These are phyloP conservation scores for Neurospora sp. DNA, from an alignment of 495 filamentous ascomycete species.

Conservation along the genomic window DNA sequence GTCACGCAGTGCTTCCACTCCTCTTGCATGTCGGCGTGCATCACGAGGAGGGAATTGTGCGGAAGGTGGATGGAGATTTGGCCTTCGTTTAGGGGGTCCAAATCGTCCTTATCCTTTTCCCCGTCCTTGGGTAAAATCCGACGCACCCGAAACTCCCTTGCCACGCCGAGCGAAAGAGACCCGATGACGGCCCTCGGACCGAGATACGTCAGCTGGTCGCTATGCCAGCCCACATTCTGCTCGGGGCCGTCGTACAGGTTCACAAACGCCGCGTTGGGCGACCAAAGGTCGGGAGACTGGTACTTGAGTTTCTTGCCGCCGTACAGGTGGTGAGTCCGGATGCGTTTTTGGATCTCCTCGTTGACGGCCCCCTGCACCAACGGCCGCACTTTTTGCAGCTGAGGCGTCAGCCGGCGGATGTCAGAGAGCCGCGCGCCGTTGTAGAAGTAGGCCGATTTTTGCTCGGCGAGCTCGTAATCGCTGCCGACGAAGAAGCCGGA, in stretches of 20 bases:
- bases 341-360: constrained; percentile 54
- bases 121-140: constrained; percentile 46
- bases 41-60: constrained; percentile 85
- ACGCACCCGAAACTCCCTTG: constrained; percentile 81
- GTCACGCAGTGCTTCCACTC: constrained; percentile 72
- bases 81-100: constrained; percentile 49
- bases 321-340: constrained; percentile 41
- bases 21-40: constrained; percentile 90
- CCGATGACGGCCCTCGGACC: constrained; percentile 83
- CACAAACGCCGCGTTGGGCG: constrained; percentile 81
- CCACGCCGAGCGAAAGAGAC: constrained; percentile 79
- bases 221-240: constrained; percentile 82
- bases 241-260: constrained; percentile 79
- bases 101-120: constrained; percentile 26
- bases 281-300: constrained; percentile 64
- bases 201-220: constrained; percentile 86
- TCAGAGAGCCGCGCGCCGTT: constrained; percentile 66
- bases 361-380: constrained; percentile 69
- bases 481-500: constrained; percentile 70
- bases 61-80: constrained; percentile 87
- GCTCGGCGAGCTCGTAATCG: constrained; percentile 47
- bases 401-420: constrained; percentile 60
- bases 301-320: constrained; percentile 63
- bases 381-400: constrained; percentile 53
- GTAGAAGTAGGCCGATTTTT: constrained; percentile 74